Evolutionary conservation across 2,329 filamentous ascomycete genomes (phyloP).

Genomic region (Venturia aucupariae): DNA sequence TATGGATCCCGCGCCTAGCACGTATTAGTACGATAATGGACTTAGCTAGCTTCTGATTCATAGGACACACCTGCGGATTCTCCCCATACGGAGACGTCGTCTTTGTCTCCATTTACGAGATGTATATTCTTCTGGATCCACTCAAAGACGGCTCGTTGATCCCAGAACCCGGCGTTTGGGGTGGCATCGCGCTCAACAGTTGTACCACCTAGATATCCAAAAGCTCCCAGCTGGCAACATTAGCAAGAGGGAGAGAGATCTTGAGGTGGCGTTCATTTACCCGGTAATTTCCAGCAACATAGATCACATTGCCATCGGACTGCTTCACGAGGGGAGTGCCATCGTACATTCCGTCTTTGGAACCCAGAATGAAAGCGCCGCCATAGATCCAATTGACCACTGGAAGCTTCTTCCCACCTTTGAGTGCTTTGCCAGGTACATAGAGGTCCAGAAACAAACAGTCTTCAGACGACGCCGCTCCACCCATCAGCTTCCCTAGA

Average conservation of each 20-base stretch:
- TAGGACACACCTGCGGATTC: conserved; percentile 42
- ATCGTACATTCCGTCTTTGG: conserved; percentile 13
- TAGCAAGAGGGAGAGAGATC: neutral
- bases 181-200: conserved; percentile 35
- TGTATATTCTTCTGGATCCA: conserved; percentile 42
- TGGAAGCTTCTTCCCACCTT: conserved; percentile 3
- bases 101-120: conserved; percentile 38
- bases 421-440: conserved; percentile 34
- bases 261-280: neutral
- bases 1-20: conserved; percentile 37
- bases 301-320: conserved; percentile 34
- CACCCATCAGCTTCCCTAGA: neutral
- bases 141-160: conserved; percentile 36
- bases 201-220: conserved; percentile 38
- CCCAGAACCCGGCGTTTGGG: conserved; percentile 34
- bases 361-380: conserved; percentile 5
- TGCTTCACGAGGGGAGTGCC: conserved; percentile 5
- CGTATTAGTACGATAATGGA: neutral
- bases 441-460: conserved; percentile 44
- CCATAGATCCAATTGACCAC: conserved; percentile 13
- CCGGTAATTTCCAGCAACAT: conserved; percentile 41
- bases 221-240: conserved; percentile 23
- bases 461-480: conserved; percentile 27
- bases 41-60: conserved; percentile 38
- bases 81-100: conserved; percentile 40